Conservation (phyloP, 2,329 filamentous ascomycete genomes). For the Chalaropsis thielavioides region DNA sequence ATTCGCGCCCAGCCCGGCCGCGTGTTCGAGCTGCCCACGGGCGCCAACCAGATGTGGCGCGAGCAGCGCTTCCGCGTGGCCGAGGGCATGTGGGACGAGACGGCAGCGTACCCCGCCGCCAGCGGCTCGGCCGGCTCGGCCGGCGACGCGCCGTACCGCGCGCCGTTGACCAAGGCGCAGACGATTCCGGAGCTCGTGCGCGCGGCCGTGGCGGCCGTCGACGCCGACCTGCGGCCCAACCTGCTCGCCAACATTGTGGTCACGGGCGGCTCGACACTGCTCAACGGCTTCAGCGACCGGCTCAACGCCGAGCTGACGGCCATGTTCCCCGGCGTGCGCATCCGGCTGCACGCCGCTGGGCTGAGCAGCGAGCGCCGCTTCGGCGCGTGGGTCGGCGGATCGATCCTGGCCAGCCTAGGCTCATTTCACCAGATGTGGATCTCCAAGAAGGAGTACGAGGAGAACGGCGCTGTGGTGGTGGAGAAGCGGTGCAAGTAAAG, state of each 20-base stretch:
- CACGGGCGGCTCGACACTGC: conserved; percentile 71
- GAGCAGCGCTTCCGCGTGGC: conserved; percentile 72
- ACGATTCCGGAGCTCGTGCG: conserved; percentile 76
- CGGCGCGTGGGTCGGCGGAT: conserved; percentile 90
- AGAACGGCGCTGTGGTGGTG: conserved; percentile 78
- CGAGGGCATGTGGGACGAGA: conserved; percentile 84
- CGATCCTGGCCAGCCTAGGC: conserved; percentile 84
- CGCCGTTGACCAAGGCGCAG: conserved; percentile 50
- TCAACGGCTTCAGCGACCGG: conserved; percentile 85
- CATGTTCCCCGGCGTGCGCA: conserved; percentile 71
- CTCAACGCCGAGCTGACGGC: conserved; percentile 69
- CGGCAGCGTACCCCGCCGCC: conserved; percentile 46
- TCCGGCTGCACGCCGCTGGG: conserved; percentile 77
- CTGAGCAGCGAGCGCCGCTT: conserved; percentile 81
- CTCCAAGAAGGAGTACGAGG: conserved; percentile 90
- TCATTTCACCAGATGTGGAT: conserved; percentile 99
- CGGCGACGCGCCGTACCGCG: conserved; percentile 18
- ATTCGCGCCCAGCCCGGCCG: conserved; percentile 60
- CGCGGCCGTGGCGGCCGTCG: conserved; percentile 60
- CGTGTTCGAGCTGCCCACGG: conserved; percentile 94
- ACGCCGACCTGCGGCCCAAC: conserved; percentile 74
- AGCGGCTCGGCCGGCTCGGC: neutral
- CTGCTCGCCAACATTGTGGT: conserved; percentile 84
- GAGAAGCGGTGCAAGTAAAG: conserved; percentile 94
- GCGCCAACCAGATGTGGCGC: conserved; percentile 89